Evolutionary conservation across 495 filamentous ascomycete species (phyloP), one percentile per base, ranked within the genome.

Genomic region (Talaromyces ruber): DNA sequence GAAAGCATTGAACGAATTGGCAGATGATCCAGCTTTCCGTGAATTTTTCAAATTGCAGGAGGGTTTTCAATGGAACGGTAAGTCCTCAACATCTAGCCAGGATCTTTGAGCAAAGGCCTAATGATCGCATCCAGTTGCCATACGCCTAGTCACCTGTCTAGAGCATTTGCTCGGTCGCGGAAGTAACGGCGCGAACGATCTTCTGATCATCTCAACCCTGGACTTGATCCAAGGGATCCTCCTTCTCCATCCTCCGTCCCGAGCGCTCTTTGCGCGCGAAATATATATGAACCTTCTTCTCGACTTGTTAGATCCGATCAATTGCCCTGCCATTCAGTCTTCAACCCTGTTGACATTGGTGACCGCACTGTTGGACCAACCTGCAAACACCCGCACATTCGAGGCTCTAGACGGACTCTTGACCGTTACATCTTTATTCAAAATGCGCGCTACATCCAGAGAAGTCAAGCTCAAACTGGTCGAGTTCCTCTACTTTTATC

Each of bases 21-120:
- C 80, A 60, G 85, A 88, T 65, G 94, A 98, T 72, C 92, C 89
- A 26, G 94, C 93, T 9, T 98, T 97, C 69, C 79, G 90, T 58
- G 94, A 98, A 71, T 98, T 98, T 76, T 96, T 96, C 79, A 91
- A 96, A 68, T 71, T 98, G 58, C 94, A 98, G 72, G 93, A 96
- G 68, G 88, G 93, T 11, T 98, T 98, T 74, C 90, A 97, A 75
- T 98, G 93, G 90, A 98, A 98, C 75, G 85, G 87, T 90, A 71
- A 54, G 29, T 22, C 7, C 21, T 47, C 4, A 3, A 6, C 12
- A 32, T 16, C 9, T 21, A 2, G 30, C 25, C 26, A 18, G 7
- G n/a, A 9, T 47, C 22, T 21, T 2, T 39, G 26, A 54, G 14
- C 21, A 11, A 45, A 18, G 51, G 47, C 59, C 52, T 60, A 62